Percentiles rank a stretch among this genome's conserved stretches.
phyloP scores from a whole-genome alignment of 2,329 filamentous ascomycete genomes.

The Colletotrichum sidae region DNA sequence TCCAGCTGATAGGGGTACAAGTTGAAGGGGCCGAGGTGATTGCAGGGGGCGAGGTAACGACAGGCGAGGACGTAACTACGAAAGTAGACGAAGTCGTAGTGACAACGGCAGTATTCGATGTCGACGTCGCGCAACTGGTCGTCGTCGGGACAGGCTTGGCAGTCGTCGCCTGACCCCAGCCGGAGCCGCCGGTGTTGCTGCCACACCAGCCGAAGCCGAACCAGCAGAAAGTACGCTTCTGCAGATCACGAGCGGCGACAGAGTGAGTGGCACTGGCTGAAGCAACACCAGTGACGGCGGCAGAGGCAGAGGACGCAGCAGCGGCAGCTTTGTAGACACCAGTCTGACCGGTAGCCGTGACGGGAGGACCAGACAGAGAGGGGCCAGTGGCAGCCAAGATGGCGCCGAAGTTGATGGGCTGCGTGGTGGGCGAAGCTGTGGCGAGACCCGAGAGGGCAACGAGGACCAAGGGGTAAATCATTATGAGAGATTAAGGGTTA shows the following conservation, averaged over 20 bases:
- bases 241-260: slow-evolving; percentile 3
- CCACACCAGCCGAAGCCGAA: slow-evolving; percentile 1
- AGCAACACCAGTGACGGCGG: slow-evolving; percentile 17
- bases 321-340: slow-evolving; percentile 19
- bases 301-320: slow-evolving; percentile 5
- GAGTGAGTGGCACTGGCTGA: slow-evolving; percentile 26
- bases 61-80: background rate
- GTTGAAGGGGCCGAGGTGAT: slow-evolving; percentile 15
- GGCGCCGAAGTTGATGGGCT: slow-evolving; percentile 21
- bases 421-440: slow-evolving; percentile 16
- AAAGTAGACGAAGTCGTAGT: background rate
- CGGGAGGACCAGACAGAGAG: slow-evolving; percentile 18
- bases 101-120: background rate
- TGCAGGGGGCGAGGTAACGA: slow-evolving; percentile 5
- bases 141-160: slow-evolving; percentile 5
- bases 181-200: background rate
- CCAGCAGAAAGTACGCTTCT: slow-evolving; percentile 20
- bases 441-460: slow-evolving; percentile 26
- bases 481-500: background rate
- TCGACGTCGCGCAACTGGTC: background rate
- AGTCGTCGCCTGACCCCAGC: background rate
- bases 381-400: slow-evolving; percentile 10
- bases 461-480: slow-evolving; percentile 17
- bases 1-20: slow-evolving; percentile 30
- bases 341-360: slow-evolving; percentile 12